Base-by-base conservation (phyloP, 2,329 filamentous ascomycete genomes). In the Diaporthe amygdali region DNA sequence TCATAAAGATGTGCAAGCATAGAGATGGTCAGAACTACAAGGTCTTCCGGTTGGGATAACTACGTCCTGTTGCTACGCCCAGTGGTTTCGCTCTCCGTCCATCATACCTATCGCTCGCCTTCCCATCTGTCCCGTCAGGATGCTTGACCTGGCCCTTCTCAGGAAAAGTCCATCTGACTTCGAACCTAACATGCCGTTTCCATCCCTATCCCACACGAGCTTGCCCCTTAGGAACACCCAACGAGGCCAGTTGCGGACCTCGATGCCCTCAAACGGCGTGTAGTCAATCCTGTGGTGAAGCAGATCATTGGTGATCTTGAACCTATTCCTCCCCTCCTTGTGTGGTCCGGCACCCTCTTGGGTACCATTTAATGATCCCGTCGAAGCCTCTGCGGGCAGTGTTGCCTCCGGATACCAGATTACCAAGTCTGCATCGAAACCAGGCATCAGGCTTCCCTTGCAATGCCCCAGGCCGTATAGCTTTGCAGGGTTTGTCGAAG, bases 271-370 rank as follows among this genome's bases (percentile, higher is more conserved):
- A 74, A 87, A 91, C 0, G 89, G 89, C 10, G 89, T 90, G 75
- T 91, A 90, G 75, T 92, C 89, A 2, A 90, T 85, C 72, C 88
- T 84, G 76, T 91, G 89, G 77, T 92, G 89, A 73, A 91, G 77
- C 79, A 86, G 85, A 9, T 81, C 80, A 74, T 91, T 90, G 49
- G 79, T 78, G 73, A 88, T 84, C 15, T 81, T 78, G 22, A 84
- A 76, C 15, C 9, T 68, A 4, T 20, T 46, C 5, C 74, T 84
- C 74, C 67, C 66, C 15, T 67, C 64, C 6, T 63, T 27, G 22
- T 7, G 37, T 10, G 3, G 6, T 6, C 55, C 51, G n/a, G 27
- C 22, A 14, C 39, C 7, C 22, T n/a, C 25, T 20, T 30, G 15
- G 2, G 9, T 27, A 20, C 2, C 17, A 22, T 37, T 37, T 15